A percentile compares a stretch with the other conserved stretches of the same genome.
Conservation (phyloP, 495 filamentous ascomycete species). For the Podospora pseudopauciseta region DNA sequence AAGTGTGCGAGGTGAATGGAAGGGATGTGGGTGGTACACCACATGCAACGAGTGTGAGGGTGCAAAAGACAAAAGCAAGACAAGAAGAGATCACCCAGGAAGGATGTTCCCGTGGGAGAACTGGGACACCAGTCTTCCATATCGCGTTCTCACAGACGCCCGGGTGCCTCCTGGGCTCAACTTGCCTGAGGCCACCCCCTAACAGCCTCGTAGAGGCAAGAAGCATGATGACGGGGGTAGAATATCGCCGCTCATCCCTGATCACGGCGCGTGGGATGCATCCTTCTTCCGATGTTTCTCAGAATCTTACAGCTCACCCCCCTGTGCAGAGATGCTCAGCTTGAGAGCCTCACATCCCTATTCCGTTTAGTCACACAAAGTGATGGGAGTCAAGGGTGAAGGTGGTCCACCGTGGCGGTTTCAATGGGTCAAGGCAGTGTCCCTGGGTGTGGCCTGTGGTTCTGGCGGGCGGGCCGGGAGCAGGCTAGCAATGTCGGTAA, state of each 20-base stretch:
- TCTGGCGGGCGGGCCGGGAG: neutral
- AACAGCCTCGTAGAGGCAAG: neutral
- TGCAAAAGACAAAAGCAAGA: slow-evolving; percentile 7
- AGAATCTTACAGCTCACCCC: neutral
- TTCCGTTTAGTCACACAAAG: neutral
- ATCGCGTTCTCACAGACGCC: neutral
- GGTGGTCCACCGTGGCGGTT: neutral
- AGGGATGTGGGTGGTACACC: slow-evolving; percentile 10
- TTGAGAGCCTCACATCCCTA: neutral
- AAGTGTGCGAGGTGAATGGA: slow-evolving; percentile 6
- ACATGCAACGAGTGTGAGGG: slow-evolving; percentile 2
- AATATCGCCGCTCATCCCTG: neutral
- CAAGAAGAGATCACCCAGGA: slow-evolving; percentile 6
- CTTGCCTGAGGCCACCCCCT: neutral
- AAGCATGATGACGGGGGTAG: neutral
- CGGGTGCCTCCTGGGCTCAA: neutral
- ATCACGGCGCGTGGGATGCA: slow-evolving; percentile 4
- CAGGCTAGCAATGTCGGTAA: slow-evolving; percentile 2
- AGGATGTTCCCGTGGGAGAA: neutral
- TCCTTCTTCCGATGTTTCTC: neutral
- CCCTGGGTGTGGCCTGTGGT: neutral
- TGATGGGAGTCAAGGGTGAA: neutral
- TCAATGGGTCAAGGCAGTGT: neutral
- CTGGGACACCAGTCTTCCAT: slow-evolving; percentile 2
- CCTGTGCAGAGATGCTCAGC: neutral